phyloP scores from a whole-genome alignment of 2,329 filamentous ascomycete genomes.

The Claviceps monticola region DNA sequence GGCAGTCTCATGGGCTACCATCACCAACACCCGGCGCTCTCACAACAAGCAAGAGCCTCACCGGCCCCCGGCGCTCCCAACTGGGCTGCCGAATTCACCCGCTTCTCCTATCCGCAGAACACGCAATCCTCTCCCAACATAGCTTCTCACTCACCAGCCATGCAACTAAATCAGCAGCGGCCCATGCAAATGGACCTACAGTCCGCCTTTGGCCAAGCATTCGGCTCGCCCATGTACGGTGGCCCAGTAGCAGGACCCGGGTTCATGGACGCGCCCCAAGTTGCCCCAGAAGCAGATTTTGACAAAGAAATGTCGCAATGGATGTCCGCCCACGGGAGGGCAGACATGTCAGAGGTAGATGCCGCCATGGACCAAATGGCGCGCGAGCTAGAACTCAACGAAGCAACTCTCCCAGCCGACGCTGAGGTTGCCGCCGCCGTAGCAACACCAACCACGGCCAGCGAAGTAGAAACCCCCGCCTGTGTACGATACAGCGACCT shows the following conservation, averaged over 20 bases:
- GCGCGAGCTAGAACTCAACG: conserved; percentile 24
- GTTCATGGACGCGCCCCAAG: conserved; percentile 12
- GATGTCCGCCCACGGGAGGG: conserved; percentile 23
- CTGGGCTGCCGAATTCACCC: conserved; percentile 25
- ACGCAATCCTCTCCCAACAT: conserved; percentile 9
- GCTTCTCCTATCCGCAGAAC: conserved; percentile 17
- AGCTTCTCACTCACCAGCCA: conserved; percentile 8
- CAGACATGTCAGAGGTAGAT: conserved; percentile 25
- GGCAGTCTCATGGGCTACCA: not conserved
- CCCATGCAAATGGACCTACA: conserved; percentile 15
- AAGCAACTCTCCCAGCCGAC: conserved; percentile 15
- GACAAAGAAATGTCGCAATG: conserved; percentile 27
- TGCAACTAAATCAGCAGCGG: conserved; percentile 14
- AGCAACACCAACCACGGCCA: not conserved
- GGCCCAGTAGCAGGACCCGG: conserved; percentile 9
- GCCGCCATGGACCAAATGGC: conserved; percentile 30
- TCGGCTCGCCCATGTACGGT: conserved; percentile 15
- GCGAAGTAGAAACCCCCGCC: not conserved
- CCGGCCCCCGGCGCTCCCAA: conserved; percentile 13
- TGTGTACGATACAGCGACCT: conserved; percentile 14
- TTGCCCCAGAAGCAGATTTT: conserved; percentile 20
- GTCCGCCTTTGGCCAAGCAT: conserved; percentile 16
- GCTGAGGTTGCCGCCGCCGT: conserved; percentile 2
- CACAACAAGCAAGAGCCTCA: conserved; percentile 13
- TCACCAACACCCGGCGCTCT: conserved; percentile 6